phyloP scores from a whole-genome alignment of 129 eudicot genomes.

The Flaveria bidentis region DNA sequence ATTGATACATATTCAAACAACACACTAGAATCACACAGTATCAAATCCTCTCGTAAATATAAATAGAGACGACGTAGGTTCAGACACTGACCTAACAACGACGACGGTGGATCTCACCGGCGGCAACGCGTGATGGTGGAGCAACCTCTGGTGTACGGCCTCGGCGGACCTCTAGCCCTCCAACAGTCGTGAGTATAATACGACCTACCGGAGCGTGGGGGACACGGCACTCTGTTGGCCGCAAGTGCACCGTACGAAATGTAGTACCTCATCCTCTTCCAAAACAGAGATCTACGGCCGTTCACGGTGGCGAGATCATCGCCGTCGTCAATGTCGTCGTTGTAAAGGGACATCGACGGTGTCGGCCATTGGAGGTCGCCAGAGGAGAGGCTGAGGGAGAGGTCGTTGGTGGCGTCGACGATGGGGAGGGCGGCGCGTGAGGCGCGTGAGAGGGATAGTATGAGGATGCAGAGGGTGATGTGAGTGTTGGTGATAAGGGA shows the following conservation, averaged over 20 bases:
- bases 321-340: constrained; percentile 16
- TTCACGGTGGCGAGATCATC: neutral
- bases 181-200: constrained; percentile 77
- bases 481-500: neutral
- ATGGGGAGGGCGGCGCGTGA: constrained; percentile 20
- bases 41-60: constrained; percentile 8
- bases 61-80: constrained; percentile 1
- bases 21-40: neutral
- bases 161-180: constrained; percentile 53
- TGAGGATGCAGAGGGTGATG: neutral
- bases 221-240: constrained; percentile 75
- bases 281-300: constrained; percentile 53
- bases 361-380: constrained; percentile 36
- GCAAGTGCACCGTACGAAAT: constrained; percentile 76
- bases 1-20: neutral
- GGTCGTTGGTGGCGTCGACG: neutral
- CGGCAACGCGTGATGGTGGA: constrained; percentile 77
- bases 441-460: constrained; percentile 24
- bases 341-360: constrained; percentile 29
- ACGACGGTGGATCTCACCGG: constrained; percentile 31
- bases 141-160: constrained; percentile 78
- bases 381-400: constrained; percentile 12
- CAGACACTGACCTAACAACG: constrained; percentile 17
- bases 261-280: constrained; percentile 50
- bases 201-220: constrained; percentile 83